Base-by-base conservation (phyloP, 768 basidiomycete species). In the Leccinum olivaceopallidum region DNA sequence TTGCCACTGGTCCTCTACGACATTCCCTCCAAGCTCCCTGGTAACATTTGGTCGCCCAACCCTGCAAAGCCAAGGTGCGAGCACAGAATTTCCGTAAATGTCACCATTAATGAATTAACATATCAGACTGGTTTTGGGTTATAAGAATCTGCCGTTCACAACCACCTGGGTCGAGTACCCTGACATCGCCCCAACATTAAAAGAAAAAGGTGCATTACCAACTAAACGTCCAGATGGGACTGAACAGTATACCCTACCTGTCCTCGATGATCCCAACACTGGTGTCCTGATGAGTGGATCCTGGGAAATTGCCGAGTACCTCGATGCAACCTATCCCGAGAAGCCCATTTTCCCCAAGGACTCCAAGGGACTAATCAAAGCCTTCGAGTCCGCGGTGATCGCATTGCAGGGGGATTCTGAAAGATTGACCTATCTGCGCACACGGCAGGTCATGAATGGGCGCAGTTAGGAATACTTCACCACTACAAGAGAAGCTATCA, bases 381-480 rank as follows among this genome's bases (percentile, higher is more conserved):
- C 65, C 36, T 62, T 75, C n/a, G 51, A 68, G 1, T 32, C 61
- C 0, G 63, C 68, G 1, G 2, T 58, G 42, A 2, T 5, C 0
- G 58, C n/a, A 4, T 20, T 67, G 16, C 5, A 0, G 6, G 48
- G 42, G 22, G 47, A 24, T 14, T 56, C 65, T 0, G 34, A 70
- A 6, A 59, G 67, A 37, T 42, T 63, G 13, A 52, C 65, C 55
- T 5, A 71, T 53, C 32, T 75, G 22, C 71, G 73, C n/a, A 24
- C 63, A 1, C 63, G 66, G 14, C 52, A 67, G 14, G 61, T 72
- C 42, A 61, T 83, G 58, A 75, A 71, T 30, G 69, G 73, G 5
- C 63, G 59, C 39, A 81, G 79, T 58, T 59, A 61, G 42, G 72
- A 67, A 30, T 78, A 77, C 66, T 84, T 80, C 62, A 64, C 76